These are phyloP conservation scores for Firmiana major DNA, from an alignment of 345 rosid species.

Conservation along the genomic window DNA sequence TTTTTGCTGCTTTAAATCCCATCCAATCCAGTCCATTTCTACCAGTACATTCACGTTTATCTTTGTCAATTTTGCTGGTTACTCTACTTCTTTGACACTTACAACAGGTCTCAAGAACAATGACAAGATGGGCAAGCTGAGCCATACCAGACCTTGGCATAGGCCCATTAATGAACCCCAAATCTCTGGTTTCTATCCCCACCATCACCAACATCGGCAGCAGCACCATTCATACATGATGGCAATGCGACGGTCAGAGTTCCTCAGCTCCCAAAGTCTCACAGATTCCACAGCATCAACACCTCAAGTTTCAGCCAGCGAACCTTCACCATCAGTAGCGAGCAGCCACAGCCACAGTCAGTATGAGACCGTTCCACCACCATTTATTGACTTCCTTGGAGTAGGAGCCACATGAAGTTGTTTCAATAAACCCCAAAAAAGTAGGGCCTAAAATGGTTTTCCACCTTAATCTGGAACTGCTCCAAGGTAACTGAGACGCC, in stretches of 20 bases:
- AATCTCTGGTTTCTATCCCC: constrained; percentile 17
- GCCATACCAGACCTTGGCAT: constrained; percentile 34
- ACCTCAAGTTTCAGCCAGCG: constrained; percentile 26
- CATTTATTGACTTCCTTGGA: constrained; percentile 73
- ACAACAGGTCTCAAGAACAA: constrained; percentile 38
- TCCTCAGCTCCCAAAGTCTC: constrained; percentile 23
- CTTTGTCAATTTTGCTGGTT: not conserved
- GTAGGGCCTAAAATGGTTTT: constrained; percentile 7
- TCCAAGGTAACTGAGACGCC: constrained; percentile 17
- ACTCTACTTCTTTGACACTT: not conserved
- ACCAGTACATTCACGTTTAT: not conserved
- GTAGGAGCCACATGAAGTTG: constrained; percentile 60
- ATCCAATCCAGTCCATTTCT: not conserved
- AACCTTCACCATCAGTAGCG: constrained; percentile 22
- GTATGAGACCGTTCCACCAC: constrained; percentile 37
- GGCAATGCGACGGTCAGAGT: constrained; percentile 39
- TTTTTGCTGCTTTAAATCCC: constrained; percentile 19
- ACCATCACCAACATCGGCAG: constrained; percentile 10
- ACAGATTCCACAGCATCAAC: constrained; percentile 22
- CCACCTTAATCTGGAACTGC: constrained; percentile 23
- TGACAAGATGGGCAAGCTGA: constrained; percentile 39
- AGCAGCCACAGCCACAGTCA: constrained; percentile 9
- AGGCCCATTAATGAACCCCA: constrained; percentile 32
- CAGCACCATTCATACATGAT: constrained; percentile 16
- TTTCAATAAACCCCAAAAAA: not conserved